Evolutionary conservation across 768 basidiomycete genomes (phyloP).

Genomic region (Kwoniella sp.): DNA sequence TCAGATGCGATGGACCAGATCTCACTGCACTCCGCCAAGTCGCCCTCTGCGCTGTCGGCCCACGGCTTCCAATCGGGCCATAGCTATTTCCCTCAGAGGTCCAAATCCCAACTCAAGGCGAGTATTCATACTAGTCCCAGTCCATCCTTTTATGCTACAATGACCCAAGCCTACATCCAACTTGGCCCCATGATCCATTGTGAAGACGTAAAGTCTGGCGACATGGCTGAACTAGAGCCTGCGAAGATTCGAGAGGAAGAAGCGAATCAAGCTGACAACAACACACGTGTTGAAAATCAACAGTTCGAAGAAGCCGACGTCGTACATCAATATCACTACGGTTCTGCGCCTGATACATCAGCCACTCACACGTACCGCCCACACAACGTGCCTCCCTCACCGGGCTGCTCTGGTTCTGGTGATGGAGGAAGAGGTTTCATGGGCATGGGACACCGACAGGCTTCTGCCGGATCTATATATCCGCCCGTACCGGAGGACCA

Average conservation of each 20-base stretch:
- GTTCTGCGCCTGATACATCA: constrained; percentile 28
- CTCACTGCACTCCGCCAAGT: constrained; percentile 44
- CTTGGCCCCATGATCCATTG: not conserved
- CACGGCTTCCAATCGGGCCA: constrained; percentile 8
- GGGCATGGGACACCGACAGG: constrained; percentile 2
- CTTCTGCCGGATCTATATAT: constrained; percentile 17
- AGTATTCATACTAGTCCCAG: constrained; percentile 13
- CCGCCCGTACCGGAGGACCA: constrained; percentile 21
- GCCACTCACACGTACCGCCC: constrained; percentile 37
- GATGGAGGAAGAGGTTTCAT: constrained; percentile 4
- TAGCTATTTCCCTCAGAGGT: constrained; percentile 12
- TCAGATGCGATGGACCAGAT: constrained; percentile 54
- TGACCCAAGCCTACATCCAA: not conserved
- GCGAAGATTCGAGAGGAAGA: not conserved
- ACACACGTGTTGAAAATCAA: not conserved
- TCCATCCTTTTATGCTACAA: not conserved
- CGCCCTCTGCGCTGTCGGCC: not conserved
- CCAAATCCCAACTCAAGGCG: constrained; percentile 44
- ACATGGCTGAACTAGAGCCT: not conserved
- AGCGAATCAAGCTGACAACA: not conserved
- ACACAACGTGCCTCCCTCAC: constrained; percentile 16
- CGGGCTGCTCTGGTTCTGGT: not conserved
- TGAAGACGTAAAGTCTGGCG: too few species aligned
- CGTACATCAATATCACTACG: constrained; percentile 53
- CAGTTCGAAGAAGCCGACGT: constrained; percentile 56